Base-by-base conservation (phyloP, 2,329 filamentous ascomycete species). In the Claviceps citrina region DNA sequence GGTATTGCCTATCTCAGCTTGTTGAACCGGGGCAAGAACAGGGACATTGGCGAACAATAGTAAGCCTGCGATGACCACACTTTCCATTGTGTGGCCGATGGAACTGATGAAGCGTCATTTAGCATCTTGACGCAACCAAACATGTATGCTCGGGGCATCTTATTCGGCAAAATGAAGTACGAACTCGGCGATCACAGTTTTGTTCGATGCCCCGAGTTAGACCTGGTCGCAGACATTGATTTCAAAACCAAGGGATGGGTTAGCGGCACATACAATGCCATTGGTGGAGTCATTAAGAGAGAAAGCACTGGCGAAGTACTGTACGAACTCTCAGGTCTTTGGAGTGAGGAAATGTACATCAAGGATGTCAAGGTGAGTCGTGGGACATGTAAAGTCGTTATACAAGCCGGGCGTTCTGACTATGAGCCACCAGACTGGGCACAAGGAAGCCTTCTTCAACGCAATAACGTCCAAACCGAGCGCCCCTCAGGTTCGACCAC, bases 101-200 rank as follows among this genome's bases (percentile, higher is more conserved):
- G 42, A 43, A 41, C 50, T 45, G 40, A 43, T 31, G 18, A 26
- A 16, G 4, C 7, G 24, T 31, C 32, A 24, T 24, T 1, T 32
- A 93, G 84, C 61, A 84, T 93, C 54, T 64, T 96, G 39, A 96
- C 91, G 4, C 91, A 98, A 55, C 91, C 91, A 15, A 98, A 98
- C 65, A 98, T 98, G 86, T 98, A 98, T 59, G 91, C 89, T 18
- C 76, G 91, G 46, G 89, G 91, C 27, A 96, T 98, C 44, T 68
- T 98, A 7, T 95, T 98, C 54, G 91, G 91, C 36, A 96, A 95
- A 61, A 96, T 98, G 91, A 96, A 95, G 61, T 98, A 96, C 61
- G 91, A 98, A 65, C 76, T 98, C 7, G 91, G 89, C 47, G 89
- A 96, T 58, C 87, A 94, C 64, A 94, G 87, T 57, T 84, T 86